phyloP scores from a whole-genome alignment of 306 rosid genomes.

The Abrus precatorius region DNA sequence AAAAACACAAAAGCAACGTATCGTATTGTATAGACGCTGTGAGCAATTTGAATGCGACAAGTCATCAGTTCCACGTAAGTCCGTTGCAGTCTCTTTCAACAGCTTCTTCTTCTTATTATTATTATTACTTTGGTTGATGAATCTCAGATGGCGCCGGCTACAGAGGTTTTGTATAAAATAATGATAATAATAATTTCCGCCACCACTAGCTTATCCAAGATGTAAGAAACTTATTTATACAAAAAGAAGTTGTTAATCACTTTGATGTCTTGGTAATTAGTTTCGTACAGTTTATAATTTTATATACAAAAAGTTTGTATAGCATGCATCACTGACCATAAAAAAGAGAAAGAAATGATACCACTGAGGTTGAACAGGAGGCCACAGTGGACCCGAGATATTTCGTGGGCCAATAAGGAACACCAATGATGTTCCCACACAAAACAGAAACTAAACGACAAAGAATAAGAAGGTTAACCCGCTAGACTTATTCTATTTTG shows the following conservation, averaged over 20 bases:
- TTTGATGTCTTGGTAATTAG: neutral
- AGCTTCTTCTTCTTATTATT: neutral
- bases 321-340: no score
- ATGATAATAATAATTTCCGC: neutral
- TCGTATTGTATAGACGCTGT: neutral
- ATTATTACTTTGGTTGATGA: neutral
- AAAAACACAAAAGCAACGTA: neutral
- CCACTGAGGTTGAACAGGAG: neutral
- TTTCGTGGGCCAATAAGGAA: neutral
- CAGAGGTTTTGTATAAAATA: no score
- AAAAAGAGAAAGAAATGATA: neutral
- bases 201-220: slow-evolving; percentile 7
- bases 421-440: neutral
- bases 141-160: neutral
- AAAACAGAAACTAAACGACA: neutral
- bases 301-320: no score
- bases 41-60: slow-evolving; percentile 17
- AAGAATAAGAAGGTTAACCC: neutral
- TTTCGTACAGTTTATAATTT: no score
- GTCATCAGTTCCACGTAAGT: neutral
- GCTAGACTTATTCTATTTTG: no score
- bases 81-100: slow-evolving; percentile 3
- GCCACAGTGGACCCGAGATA: neutral
- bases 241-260: neutral
- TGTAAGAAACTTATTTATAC: neutral